Evolutionary conservation across 176 grass and related monocot species (phyloP).

Genomic region (Phyllostachys edulis): DNA sequence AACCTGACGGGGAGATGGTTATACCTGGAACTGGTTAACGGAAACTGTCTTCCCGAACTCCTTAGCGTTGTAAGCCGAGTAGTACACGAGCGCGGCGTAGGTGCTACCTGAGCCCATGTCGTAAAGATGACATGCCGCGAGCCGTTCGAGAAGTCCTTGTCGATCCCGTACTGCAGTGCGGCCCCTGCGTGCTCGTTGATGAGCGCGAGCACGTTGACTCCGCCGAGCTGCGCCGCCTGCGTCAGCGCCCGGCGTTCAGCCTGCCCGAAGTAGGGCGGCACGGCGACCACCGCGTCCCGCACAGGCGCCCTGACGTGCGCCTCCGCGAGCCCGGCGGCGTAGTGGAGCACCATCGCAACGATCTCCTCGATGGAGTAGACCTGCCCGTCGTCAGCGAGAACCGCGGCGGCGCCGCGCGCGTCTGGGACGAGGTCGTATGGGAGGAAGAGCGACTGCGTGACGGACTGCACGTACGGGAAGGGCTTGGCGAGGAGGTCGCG

Average conservation of each 20-base stretch:
- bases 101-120: conserved; percentile 97
- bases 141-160: conserved; percentile 91
- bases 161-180: conserved; percentile 94
- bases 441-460: conserved; percentile 69
- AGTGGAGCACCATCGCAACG: conserved; percentile 80
- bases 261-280: conserved; percentile 88
- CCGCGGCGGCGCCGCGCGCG: conserved; percentile 62
- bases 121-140: conserved; percentile 88
- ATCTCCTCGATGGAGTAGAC: conserved; percentile 80
- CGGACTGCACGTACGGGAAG: conserved; percentile 52
- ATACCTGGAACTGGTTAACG: conserved; percentile 90
- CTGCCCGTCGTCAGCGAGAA: conserved; percentile 73
- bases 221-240: conserved; percentile 84
- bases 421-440: conserved; percentile 83
- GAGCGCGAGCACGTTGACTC: conserved; percentile 84
- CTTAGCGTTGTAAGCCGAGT: conserved; percentile 80
- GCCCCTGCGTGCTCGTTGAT: conserved; percentile 96
- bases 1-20: neutral
- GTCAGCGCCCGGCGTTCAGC: conserved; percentile 75
- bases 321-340: conserved; percentile 66
- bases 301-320: conserved; percentile 69
- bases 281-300: conserved; percentile 79
- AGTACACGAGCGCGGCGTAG: conserved; percentile 89
- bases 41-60: conserved; percentile 80
- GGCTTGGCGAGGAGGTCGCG: conserved; percentile 88